Evolutionary conservation across 371 early-diverging fungal species (phyloP).

Genomic region (Rhizopus sp.): DNA sequence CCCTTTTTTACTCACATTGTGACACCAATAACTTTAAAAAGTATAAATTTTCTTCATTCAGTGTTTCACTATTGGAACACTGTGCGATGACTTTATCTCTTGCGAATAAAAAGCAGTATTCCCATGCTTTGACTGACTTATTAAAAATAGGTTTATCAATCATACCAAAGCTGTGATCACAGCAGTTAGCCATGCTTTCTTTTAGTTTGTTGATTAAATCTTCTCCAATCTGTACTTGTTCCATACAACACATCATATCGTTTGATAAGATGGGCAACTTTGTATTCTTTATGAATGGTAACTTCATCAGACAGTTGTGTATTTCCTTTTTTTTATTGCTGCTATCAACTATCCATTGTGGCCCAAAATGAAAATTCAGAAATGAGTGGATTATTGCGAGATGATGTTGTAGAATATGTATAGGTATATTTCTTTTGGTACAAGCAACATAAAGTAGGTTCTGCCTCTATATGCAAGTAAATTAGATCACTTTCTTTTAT

Average conservation of each 20-base stretch:
- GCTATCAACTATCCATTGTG: constrained; percentile 30
- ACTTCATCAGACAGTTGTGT: constrained; percentile 22
- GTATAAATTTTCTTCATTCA: constrained; percentile 29
- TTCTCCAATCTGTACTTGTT: constrained; percentile 44
- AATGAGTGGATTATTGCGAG: constrained; percentile 37
- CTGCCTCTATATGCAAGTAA: constrained; percentile 23
- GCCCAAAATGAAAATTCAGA: constrained; percentile 45
- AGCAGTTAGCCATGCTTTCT: constrained; percentile 27
- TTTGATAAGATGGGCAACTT: constrained; percentile 18
- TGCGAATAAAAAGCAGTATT: constrained; percentile 39
- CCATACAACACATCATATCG: constrained; percentile 34
- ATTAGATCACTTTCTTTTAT: not conserved
- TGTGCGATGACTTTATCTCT: constrained; percentile 42
- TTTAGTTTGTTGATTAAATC: constrained; percentile 35
- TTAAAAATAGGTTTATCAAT: too few relatives aligned
- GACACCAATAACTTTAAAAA: constrained; percentile 33
- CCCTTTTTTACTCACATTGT: constrained; percentile 32
- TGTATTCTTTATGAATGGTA: constrained; percentile 25
- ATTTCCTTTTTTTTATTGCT: constrained; percentile 19
- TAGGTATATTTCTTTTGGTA: constrained; percentile 30
- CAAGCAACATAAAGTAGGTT: constrained; percentile 36
- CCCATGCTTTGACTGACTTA: constrained; percentile 18
- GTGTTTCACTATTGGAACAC: constrained; percentile 20
- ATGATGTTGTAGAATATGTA: constrained; percentile 35
- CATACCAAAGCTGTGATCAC: constrained; percentile 22